Percentiles rank a stretch among this genome's conserved stretches.
phyloP scores from a whole-genome alignment of 805 yeast genomes.

The Candida boidinii region DNA sequence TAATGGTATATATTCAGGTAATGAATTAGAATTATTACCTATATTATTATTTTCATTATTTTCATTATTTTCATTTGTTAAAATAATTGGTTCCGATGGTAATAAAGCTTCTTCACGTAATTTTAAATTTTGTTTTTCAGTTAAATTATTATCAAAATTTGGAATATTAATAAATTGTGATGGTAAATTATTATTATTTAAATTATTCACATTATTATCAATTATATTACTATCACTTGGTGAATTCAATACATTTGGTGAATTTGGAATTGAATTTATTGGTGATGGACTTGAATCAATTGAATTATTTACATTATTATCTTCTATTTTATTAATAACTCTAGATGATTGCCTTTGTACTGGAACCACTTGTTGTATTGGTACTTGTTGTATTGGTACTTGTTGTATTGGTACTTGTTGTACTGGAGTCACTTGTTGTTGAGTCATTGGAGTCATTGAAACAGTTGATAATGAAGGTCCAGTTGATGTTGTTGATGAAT shows the following conservation, averaged over 20 bases:
- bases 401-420: constrained; percentile 2
- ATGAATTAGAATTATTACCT: neutral
- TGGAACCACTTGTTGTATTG: neutral
- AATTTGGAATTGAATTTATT: constrained; percentile 2
- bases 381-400: constrained; percentile 2
- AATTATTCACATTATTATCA: no score
- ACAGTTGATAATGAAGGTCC: constrained; percentile 3
- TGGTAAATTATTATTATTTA: no score
- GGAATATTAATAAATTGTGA: no score
- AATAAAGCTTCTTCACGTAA: constrained; percentile 49
- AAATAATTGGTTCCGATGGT: constrained; percentile 46
- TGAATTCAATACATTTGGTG: neutral
- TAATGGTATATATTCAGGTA: no score
- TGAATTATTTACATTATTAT: neutral
- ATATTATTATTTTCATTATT: neutral
- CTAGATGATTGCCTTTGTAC: constrained; percentile 2
- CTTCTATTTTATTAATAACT: neutral
- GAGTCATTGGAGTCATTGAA: constrained; percentile 4
- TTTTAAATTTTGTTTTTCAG: constrained; percentile 53
- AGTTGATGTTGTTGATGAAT: constrained; percentile 8
- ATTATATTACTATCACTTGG: no score
- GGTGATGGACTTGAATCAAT: constrained; percentile 2
- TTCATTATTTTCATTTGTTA: no score
- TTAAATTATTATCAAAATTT: constrained; percentile 11
- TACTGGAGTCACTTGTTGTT: constrained; percentile 2